Percentiles rank a stretch among this genome's conserved stretches.
These are phyloP conservation scores for Calonectria honghensis DNA, from an alignment of 2,329 filamentous ascomycete genomes.

Conservation along the genomic window DNA sequence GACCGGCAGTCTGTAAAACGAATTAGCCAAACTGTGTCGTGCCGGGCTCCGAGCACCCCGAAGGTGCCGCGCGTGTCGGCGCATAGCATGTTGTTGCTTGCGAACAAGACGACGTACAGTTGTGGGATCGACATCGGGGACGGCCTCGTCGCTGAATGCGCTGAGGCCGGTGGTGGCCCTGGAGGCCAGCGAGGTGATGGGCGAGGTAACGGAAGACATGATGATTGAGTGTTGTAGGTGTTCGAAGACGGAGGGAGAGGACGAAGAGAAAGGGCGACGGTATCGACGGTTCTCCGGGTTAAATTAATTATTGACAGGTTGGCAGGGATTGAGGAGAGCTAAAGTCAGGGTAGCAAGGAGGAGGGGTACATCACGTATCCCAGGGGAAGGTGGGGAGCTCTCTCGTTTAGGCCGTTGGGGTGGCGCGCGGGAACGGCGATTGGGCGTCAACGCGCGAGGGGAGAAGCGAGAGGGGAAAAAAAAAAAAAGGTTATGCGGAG, in stretches of 20 bases:
- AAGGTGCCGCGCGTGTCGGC: slow-evolving; percentile 12
- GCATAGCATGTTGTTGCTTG: slow-evolving; percentile 15
- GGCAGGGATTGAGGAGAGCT: slow-evolving; percentile 35
- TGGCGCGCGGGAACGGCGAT: slow-evolving; percentile 21
- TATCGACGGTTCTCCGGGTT: slow-evolving; percentile 32
- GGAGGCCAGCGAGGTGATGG: slow-evolving; percentile 64
- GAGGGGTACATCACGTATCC: slow-evolving; percentile 35
- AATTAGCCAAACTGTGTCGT: slow-evolving; percentile 37
- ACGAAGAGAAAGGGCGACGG: slow-evolving; percentile 21
- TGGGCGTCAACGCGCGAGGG: slow-evolving; percentile 21
- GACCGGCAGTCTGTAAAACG: slow-evolving; percentile 77
- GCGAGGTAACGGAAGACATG: slow-evolving; percentile 57
- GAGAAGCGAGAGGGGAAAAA: neutral
- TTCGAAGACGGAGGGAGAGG: slow-evolving; percentile 1
- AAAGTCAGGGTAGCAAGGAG: slow-evolving; percentile 43
- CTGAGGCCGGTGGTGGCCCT: slow-evolving; percentile 68
- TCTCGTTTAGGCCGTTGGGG: slow-evolving; percentile 35
- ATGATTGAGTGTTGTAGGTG: slow-evolving; percentile 25
- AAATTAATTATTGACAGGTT: slow-evolving; percentile 37
- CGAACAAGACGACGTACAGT: slow-evolving; percentile 66
- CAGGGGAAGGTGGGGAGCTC: slow-evolving; percentile 47
- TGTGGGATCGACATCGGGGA: slow-evolving; percentile 75
- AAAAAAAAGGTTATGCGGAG: neutral
- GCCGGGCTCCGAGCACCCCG: neutral
- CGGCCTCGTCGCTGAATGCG: slow-evolving; percentile 72